Base-by-base conservation (phyloP, 805 yeast species). In the Lachancea meyersii region DNA sequence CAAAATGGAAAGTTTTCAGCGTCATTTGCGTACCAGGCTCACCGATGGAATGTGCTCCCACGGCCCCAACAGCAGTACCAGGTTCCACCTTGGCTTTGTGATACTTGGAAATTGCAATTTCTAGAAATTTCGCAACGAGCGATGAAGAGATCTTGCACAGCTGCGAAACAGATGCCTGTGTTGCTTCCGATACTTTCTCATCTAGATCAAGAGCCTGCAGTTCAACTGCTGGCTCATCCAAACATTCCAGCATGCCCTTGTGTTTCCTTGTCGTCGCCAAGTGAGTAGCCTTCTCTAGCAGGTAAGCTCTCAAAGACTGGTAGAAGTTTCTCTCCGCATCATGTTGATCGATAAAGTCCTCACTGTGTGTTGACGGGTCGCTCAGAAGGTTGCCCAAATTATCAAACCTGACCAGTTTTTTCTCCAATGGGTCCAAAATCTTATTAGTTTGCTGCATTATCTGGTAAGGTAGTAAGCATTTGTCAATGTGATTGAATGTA, bases 11-110 rank as follows among this genome's bases (percentile, higher is more conserved):
- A 46, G 94, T 84, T 62, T 84, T 84, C 60, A 84, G 75, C 4
- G 98, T 93, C 98, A 93, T 93, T 69, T 93, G 98, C 1, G 98
- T 93, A 63, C 97, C 98, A 18, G 98, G 98, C 61, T 91, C 98
- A 69, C 98, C 98, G 71, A 93, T 93, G 34, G 96, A 86, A 63
- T 93, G 98, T 0, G 98, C 98, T 53, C 97, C 98, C 67, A 93
- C 89, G 20, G 98, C 97, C 52, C 98, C 98, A 43, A 93, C 97
- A 2, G 98, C 98, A 3, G 98, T 93, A 48, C 97, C 98, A 1
- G 98, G 98, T 64, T 93, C 98, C 14, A 93, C 97, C 66, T 81
- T 82, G 6, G 98, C 96, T 52, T 82, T 75, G 42, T 79, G 78
- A 58, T 93, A 93, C 66, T 93, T 93, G 52, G 70, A 69, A 46